These are phyloP conservation scores for Alternaria postmessia DNA, from an alignment of 2,329 filamentous ascomycete species.

Conservation along the genomic window DNA sequence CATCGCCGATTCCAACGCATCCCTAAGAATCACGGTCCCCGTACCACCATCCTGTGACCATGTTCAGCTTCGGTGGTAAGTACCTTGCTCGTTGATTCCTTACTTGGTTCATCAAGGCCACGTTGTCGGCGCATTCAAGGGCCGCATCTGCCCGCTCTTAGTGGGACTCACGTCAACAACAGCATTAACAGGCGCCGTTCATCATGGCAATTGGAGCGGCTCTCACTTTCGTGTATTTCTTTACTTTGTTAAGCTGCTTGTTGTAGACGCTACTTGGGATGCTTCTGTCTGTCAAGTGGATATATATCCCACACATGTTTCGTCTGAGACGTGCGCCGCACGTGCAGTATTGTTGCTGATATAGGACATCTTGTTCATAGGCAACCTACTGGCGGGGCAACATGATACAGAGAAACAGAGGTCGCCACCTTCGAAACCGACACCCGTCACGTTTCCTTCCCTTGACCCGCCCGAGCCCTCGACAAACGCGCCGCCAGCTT, in stretches of 20 bases:
- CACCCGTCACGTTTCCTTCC: constrained; percentile 61
- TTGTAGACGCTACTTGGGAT: constrained; percentile 19
- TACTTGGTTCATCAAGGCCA: not conserved
- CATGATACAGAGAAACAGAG: constrained; percentile 53
- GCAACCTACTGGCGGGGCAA: constrained; percentile 49
- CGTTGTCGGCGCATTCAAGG: constrained; percentile 2
- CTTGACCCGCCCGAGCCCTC: constrained; percentile 51
- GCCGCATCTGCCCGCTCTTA: constrained; percentile 4
- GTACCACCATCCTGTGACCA: constrained; percentile 21
- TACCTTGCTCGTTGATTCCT: constrained; percentile 16
- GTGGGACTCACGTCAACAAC: not conserved
- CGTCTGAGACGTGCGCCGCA: constrained; percentile 32
- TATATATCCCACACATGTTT: constrained; percentile 39
- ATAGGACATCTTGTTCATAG: constrained; percentile 33
- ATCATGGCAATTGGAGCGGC: not conserved
- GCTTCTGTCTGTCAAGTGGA: constrained; percentile 25
- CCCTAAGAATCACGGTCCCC: constrained; percentile 1
- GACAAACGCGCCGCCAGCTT: constrained; percentile 28
- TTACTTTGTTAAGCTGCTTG: constrained; percentile 3
- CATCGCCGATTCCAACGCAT: constrained; percentile 10
- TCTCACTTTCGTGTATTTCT: not conserved
- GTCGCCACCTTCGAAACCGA: constrained; percentile 58
- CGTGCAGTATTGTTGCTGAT: constrained; percentile 42
- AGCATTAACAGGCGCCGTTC: not conserved
- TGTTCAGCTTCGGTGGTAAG: constrained; percentile 52